Evolutionary conservation across 1,284 basidiomycete species (phyloP).

Genomic region (Pseudomicrostroma phylloplanum): DNA sequence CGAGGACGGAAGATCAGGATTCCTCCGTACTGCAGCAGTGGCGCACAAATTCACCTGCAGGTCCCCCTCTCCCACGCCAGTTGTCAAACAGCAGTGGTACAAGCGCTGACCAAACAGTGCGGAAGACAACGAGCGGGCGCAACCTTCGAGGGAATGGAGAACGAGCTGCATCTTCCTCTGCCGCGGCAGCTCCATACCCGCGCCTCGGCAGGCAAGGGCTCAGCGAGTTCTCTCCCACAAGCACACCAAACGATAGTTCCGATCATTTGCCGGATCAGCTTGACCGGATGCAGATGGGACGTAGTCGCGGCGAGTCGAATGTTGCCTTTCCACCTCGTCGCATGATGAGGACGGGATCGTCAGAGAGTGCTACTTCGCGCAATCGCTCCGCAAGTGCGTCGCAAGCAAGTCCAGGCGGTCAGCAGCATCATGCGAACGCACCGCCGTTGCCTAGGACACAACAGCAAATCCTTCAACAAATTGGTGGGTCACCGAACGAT

Average conservation of each 20-base stretch:
- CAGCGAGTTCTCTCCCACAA: background rate
- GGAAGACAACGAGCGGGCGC: constrained; percentile 34
- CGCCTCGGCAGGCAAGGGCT: background rate
- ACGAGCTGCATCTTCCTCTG: background rate
- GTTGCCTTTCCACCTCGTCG: background rate
- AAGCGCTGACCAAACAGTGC: constrained; percentile 21
- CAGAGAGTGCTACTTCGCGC: background rate
- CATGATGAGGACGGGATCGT: background rate
- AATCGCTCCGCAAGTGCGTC: constrained; percentile 31
- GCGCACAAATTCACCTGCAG: constrained; percentile 36
- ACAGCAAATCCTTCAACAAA: too few relatives aligned
- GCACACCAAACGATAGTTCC: background rate
- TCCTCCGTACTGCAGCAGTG: constrained; percentile 37
- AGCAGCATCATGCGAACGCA: constrained; percentile 18
- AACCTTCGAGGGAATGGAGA: constrained; percentile 26
- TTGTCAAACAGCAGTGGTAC: background rate
- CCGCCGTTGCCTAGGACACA: constrained; percentile 28
- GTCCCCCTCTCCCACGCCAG: constrained; percentile 24
- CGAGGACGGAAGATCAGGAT: constrained; percentile 41
- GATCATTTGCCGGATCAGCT: constrained; percentile 6
- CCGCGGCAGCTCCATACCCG: background rate
- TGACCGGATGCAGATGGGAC: constrained; percentile 5
- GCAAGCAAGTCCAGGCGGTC: constrained; percentile 16
- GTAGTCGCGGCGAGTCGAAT: background rate
- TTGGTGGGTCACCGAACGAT: background rate